Evolutionary conservation across 2,329 filamentous ascomycete species (phyloP), one percentile per base, ranked within the genome.

Genomic region (Fusarium albidum): DNA sequence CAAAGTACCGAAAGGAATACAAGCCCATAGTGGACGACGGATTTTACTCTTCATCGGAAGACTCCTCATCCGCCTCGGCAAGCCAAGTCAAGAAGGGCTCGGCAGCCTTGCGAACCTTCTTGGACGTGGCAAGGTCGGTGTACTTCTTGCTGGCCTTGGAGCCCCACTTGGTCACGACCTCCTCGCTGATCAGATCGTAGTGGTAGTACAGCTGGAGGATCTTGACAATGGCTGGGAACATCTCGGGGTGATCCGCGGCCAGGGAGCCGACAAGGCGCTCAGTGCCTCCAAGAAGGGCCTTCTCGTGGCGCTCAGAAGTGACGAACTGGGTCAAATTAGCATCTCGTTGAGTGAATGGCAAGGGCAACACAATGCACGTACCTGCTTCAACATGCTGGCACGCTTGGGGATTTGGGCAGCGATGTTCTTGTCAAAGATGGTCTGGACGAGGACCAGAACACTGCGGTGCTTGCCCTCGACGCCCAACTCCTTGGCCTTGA

Each of bases 111-210:
- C 93, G 92, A 59, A 98, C 92, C 83, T 96, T 96, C 83, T 92
- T 94, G 79, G 92, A 96, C 57, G 87, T 93, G 55, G 88, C 73
- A 56, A 96, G 77, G 73, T 98, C 94, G 66, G 96, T 91, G 73
- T 98, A 98, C 81, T 97, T 97, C 88, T 96, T 97, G 85, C 92
- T 96, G 54, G 94, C 92, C 83, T 95, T 96, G 71, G 85, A 83
- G 63, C 93, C 94, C 94, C 95, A 99, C 66, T 89, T 88, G 76
- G 88, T 90, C 71, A 96, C 86, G 13, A 92, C 85, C 60, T 96
- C 93, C 79, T 99, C 95, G 44, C 83, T 87, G 68, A 96, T 80
- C 49, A 99, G 83, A 65, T 99, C 95, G 69, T 92, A 83, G 77
- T 97, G 86, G 77, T 98, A 99, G 78, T 94, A 90, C 68, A 90